Conservation (phyloP, 805 yeast species). For the Myxozyma melibiosi region DNA sequence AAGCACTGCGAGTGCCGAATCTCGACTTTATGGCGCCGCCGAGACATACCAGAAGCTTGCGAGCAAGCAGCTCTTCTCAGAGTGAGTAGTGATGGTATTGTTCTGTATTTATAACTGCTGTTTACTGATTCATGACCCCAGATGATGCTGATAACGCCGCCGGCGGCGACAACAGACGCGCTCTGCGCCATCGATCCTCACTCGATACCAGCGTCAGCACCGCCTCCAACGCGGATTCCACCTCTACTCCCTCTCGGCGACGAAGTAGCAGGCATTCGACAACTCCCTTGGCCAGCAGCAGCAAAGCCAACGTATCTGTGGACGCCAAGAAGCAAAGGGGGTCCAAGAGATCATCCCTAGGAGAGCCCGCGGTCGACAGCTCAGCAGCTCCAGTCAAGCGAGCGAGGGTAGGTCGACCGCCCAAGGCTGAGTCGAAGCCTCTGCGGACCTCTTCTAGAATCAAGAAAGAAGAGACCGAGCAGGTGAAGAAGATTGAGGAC, state of each 20-base stretch:
- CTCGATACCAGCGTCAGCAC: background rate
- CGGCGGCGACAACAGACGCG: constrained; percentile 1
- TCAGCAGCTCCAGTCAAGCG: background rate
- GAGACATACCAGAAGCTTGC: constrained; percentile 18
- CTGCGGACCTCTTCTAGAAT: constrained; percentile 4
- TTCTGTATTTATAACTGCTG: background rate
- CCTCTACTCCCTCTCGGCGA: background rate
- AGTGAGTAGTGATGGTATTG: background rate
- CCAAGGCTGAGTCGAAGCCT: background rate
- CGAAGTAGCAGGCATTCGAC: background rate
- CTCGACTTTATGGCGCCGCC: constrained; percentile 24
- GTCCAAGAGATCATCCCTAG: no score
- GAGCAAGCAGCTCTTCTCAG: background rate
- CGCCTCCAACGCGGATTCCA: background rate
- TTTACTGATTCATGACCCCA: background rate
- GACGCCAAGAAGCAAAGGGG: no score
- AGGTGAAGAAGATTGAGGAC: background rate
- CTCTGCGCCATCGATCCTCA: background rate
- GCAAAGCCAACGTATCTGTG: no score
- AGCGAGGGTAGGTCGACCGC: background rate
- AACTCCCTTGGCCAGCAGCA: background rate
- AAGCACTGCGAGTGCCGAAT: background rate
- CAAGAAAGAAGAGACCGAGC: background rate
- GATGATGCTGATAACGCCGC: background rate
- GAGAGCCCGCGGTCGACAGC: no score